A percentile compares a stretch with the other conserved stretches of the same genome.
Evolutionary conservation across 108 stramenopile species (phyloP).

Genomic region (Cyclostephanos tholiformis): DNA sequence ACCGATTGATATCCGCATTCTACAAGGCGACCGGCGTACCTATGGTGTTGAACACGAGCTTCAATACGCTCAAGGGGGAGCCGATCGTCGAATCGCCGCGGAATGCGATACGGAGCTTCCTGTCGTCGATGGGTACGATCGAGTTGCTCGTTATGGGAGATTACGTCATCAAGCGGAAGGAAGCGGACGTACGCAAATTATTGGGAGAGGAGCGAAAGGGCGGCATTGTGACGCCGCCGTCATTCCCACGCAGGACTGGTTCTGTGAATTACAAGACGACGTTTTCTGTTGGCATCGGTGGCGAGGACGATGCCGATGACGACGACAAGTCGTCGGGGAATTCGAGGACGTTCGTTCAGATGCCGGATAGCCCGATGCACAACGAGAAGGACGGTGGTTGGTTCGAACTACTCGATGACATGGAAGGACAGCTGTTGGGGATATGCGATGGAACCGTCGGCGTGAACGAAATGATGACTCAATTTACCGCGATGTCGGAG

Average conservation of each 20-base stretch:
- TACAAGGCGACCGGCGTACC: constrained; percentile 88
- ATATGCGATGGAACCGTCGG: constrained; percentile 74
- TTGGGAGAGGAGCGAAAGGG: constrained; percentile 63
- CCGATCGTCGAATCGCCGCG: constrained; percentile 94
- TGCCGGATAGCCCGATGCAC: constrained; percentile 85
- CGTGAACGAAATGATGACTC: constrained; percentile 76
- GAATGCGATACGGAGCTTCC: constrained; percentile 85
- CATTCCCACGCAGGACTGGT: constrained; percentile 68
- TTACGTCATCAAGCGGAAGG: constrained; percentile 77
- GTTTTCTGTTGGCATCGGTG: constrained; percentile 35
- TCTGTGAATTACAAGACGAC: constrained; percentile 61
- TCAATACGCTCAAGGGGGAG: constrained; percentile 90
- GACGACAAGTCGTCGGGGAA: constrained; percentile 36
- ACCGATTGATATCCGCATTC: constrained; percentile 84
- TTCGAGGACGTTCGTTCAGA: constrained; percentile 67
- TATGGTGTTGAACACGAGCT: constrained; percentile 95
- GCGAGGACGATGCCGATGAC: constrained; percentile 48
- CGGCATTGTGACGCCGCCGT: constrained; percentile 57
- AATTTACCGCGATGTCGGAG: constrained; percentile 59
- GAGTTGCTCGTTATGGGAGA: constrained; percentile 88
- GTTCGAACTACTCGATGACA: constrained; percentile 77
- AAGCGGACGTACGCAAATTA: constrained; percentile 61
- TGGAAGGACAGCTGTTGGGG: constrained; percentile 81
- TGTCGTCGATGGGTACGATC: constrained; percentile 83
- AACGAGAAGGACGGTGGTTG: constrained; percentile 64